Base-by-base conservation (phyloP, 2,329 filamentous ascomycete genomes). In the Aspergillus tanneri region DNA sequence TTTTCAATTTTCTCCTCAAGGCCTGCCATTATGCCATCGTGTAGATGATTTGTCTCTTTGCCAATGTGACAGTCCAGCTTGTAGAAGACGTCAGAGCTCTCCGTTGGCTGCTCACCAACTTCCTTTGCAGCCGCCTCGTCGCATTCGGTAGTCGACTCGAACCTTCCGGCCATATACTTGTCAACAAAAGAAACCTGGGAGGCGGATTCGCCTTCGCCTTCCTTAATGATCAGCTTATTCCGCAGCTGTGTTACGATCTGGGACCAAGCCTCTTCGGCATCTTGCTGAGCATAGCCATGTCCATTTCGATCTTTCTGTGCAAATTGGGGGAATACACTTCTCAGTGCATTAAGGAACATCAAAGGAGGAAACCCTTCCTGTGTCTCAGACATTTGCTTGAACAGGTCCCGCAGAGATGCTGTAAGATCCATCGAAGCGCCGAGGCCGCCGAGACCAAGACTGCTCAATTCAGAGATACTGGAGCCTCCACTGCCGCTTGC, bases 51-150 rank as follows among this genome's bases (percentile, higher is more conserved):
- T 19, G 87, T 95, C 41, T 86, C 82, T 44, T 79, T 81, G 59
- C 86, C 88, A 64, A 99, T 99, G 71, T 99, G 92, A 72, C 95
- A 99, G 73, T 96, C 90, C 58, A 99, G 82, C 76, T 96, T 96
- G 69, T 89, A 80, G 71, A 97, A 97, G 7, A 79, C 70, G 50
- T 97, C 92, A 34, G 81, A 83, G 52, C 81, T 78, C 48, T 79
- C 76, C 19, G 85, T 77, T 2, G 85, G 74, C 66, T 87, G 76
- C 70, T 96, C 90, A 32, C 86, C 88, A 16, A 72, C 82, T 50
- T 89, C 86, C 57, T 81, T 84, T 8, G 90, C 91, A 22, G 79
- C 82, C 42, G 85, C 78, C 55, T 97, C 92, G 60, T 96, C 88
- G 64, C 90, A 96, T 63, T 88, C 85, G 43, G 93, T 85, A 24